Conservation (phyloP, 768 basidiomycete species). For the Russula virescens region DNA sequence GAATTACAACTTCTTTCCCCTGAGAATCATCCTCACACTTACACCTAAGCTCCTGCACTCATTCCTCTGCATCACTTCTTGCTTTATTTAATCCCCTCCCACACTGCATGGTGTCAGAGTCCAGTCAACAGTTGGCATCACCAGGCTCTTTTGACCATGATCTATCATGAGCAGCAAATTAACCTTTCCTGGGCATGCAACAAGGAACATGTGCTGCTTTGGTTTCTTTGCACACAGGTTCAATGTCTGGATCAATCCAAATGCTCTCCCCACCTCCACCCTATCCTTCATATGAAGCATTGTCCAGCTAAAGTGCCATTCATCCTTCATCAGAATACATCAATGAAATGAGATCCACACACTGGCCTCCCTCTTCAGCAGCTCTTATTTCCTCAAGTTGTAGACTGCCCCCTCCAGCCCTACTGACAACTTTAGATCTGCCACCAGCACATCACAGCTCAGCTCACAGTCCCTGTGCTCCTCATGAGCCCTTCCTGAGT, state of each 20-base stretch:
- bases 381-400: slow-evolving; percentile 16
- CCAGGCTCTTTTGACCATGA: slow-evolving; percentile 22
- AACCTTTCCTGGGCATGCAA: too few relatives aligned
- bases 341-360: too few relatives aligned
- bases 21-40: too few relatives aligned
- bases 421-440: slow-evolving; percentile 51
- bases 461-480: slow-evolving; percentile 28
- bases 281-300: slow-evolving; percentile 23
- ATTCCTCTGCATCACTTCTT: too few relatives aligned
- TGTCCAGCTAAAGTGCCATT: slow-evolving; percentile 22
- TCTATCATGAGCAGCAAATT: slow-evolving; percentile 17
- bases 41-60: too few relatives aligned
- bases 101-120: too few relatives aligned
- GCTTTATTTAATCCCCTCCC: too few relatives aligned
- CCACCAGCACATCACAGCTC: slow-evolving; percentile 30
- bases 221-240: slow-evolving; percentile 1
- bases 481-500: slow-evolving; percentile 54
- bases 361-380: slow-evolving; percentile 12
- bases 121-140: too few relatives aligned
- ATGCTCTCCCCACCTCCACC: too few relatives aligned
- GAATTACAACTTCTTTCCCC: too few relatives aligned
- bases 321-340: slow-evolving; percentile 19
- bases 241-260: slow-evolving; percentile 14
- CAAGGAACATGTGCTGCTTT: background rate
- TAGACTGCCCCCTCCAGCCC: slow-evolving; percentile 39